Percentiles rank a stretch among this genome's conserved stretches.
phyloP scores from a whole-genome alignment of 495 filamentous ascomycete species.

The Penicillium turbatum region DNA sequence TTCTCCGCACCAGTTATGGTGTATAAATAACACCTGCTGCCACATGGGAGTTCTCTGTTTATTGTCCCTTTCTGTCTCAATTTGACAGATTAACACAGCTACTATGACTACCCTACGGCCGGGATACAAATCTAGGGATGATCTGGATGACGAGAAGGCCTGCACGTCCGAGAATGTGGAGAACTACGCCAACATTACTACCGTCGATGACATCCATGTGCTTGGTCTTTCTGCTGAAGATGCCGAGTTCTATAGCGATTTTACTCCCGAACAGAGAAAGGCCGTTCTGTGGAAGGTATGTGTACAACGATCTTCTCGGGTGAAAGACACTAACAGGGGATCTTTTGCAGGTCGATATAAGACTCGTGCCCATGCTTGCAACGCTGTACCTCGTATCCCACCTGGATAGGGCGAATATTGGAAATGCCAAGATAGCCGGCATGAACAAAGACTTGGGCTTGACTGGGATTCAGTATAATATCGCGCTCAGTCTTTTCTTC shows the following conservation, averaged over 20 bases:
- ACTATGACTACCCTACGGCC: not conserved
- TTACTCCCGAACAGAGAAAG: constrained; percentile 15
- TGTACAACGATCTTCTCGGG: not conserved
- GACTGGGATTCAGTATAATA: constrained; percentile 58
- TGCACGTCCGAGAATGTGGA: constrained; percentile 7
- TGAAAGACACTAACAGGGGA: not conserved
- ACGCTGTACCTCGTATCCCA: constrained; percentile 48
- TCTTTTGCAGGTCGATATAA: constrained; percentile 20
- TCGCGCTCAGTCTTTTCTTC: constrained; percentile 61
- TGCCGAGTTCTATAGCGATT: constrained; percentile 23
- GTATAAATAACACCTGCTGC: not conserved
- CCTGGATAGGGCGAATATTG: constrained; percentile 60
- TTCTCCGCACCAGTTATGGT: not conserved
- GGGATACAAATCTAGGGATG: not conserved
- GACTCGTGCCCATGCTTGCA: constrained; percentile 31
- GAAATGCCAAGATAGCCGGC: constrained; percentile 73
- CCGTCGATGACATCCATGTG: constrained; percentile 23
- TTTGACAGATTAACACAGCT: not conserved
- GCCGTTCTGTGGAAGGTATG: constrained; percentile 18
- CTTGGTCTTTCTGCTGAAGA: constrained; percentile 21
- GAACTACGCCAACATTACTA: constrained; percentile 6
- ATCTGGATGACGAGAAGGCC: not conserved
- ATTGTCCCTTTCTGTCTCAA: not conserved
- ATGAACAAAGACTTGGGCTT: constrained; percentile 57
- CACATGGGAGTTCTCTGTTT: not conserved